These are phyloP conservation scores for Primulina eburnea DNA, from an alignment of 257 asterid genomes.

Conservation along the genomic window DNA sequence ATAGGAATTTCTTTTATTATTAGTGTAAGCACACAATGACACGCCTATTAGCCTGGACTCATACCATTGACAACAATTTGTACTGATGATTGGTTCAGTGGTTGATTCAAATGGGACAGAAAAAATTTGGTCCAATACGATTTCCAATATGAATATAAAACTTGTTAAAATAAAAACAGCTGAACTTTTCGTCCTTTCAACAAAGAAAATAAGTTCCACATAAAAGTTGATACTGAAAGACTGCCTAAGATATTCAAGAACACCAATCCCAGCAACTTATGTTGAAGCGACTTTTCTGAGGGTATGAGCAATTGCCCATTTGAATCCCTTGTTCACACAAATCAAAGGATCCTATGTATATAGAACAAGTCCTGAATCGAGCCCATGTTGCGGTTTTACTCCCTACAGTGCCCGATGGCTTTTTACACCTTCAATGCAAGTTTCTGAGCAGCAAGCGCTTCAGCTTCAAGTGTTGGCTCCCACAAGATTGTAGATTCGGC, in stretches of 20 bases:
- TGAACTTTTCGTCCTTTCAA: constrained; percentile 5
- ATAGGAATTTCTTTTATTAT: too few species aligned
- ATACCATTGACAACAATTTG: background rate
- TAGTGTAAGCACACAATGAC: too few species aligned
- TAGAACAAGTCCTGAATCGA: constrained; percentile 27
- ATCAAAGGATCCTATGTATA: constrained; percentile 22
- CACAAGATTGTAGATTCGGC: constrained; percentile 89
- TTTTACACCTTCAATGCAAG: constrained; percentile 60
- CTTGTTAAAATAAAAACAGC: background rate
- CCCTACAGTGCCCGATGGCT: constrained; percentile 15
- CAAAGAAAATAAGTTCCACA: constrained; percentile 23
- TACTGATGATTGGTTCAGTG: too few species aligned
- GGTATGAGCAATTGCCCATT: constrained; percentile 28
- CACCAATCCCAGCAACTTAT: constrained; percentile 21
- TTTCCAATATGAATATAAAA: background rate
- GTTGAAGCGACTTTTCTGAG: constrained; percentile 32
- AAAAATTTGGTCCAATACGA: too few species aligned
- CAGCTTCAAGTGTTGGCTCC: constrained; percentile 91
- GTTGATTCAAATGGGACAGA: background rate
- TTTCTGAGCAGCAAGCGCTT: constrained; percentile 88
- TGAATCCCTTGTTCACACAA: constrained; percentile 44
- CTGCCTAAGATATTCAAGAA: constrained; percentile 27
- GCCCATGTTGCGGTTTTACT: constrained; percentile 14
- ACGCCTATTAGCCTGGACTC: background rate
- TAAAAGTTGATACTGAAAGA: constrained; percentile 22